These are phyloP conservation scores for Chenopodium quinoa DNA, from an alignment of 148 eudicot species.

Conservation along the genomic window DNA sequence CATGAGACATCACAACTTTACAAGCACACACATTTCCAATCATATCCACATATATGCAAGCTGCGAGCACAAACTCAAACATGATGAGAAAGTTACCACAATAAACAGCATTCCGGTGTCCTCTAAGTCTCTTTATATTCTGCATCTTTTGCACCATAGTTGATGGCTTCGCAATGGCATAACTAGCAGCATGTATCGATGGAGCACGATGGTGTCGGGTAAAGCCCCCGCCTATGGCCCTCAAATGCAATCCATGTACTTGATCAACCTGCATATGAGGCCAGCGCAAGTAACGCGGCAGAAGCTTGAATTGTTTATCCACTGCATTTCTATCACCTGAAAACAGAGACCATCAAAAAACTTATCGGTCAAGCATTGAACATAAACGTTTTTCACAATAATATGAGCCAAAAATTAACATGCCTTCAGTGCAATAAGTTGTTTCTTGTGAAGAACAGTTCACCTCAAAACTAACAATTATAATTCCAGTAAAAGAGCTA, in stretches of 20 bases:
- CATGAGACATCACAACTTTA: background rate
- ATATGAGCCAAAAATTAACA: background rate
- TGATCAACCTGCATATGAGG: conserved; percentile 95
- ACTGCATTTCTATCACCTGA: conserved; percentile 55
- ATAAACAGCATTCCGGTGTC: conserved; percentile 91
- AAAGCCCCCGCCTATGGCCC: conserved; percentile 98
- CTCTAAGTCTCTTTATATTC: conserved; percentile 81
- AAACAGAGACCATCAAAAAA: conserved; percentile 19
- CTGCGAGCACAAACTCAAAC: conserved; percentile 6
- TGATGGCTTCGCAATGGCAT: conserved; percentile 91
- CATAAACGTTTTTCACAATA: background rate
- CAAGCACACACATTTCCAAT: background rate
- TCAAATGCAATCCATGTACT: conserved; percentile 78
- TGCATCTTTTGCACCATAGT: conserved; percentile 97
- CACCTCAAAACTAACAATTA: background rate
- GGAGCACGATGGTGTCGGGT: conserved; percentile 89
- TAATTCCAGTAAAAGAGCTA: background rate
- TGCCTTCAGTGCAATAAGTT: background rate
- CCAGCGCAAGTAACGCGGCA: conserved; percentile 83
- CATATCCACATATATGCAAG: background rate
- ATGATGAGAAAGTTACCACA: conserved; percentile 56
- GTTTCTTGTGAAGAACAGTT: background rate
- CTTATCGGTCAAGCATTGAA: conserved; percentile 1
- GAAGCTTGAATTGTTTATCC: conserved; percentile 48
- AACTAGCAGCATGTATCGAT: conserved; percentile 76